Conservation (phyloP, 768 basidiomycete genomes). For the Leccinum boreale region DNA sequence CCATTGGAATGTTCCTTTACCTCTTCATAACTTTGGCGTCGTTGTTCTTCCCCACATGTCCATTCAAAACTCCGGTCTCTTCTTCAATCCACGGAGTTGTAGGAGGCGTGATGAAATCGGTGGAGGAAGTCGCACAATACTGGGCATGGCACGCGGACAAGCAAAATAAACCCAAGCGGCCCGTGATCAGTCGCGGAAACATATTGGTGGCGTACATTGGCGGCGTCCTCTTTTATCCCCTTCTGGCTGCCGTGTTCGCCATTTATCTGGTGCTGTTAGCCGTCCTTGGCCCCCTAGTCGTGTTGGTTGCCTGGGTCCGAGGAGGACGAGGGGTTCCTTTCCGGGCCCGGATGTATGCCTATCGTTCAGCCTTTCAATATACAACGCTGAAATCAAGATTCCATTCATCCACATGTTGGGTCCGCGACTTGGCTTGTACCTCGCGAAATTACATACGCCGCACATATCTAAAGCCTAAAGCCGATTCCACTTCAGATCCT, state of each 20-base stretch:
- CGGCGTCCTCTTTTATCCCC: not conserved
- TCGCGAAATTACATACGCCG: not conserved
- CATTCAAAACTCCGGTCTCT: slow-evolving; percentile 20
- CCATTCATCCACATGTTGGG: not conserved
- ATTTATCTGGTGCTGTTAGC: not conserved
- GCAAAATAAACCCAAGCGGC: not conserved
- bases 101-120: not conserved
- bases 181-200: not conserved
- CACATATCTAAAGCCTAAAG: not conserved
- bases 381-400: not conserved
- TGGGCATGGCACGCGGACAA: slow-evolving; percentile 3
- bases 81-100: slow-evolving; percentile 3
- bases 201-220: not conserved
- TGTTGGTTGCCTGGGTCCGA: not conserved
- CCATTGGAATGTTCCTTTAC: slow-evolving; percentile 16
- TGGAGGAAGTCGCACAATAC: slow-evolving; percentile 1
- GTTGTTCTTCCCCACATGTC: slow-evolving; percentile 8
- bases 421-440: not conserved
- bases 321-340: not conserved
- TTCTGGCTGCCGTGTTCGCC: not conserved
- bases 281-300: not conserved
- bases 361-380: not conserved
- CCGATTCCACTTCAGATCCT: not conserved
- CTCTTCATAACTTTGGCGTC: slow-evolving; percentile 16
- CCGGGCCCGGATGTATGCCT: not conserved